Percentiles rank a stretch among this genome's conserved stretches.
phyloP scores from a whole-genome alignment of 208 protist species.

The Acanthamoeba castellanii region DNA sequence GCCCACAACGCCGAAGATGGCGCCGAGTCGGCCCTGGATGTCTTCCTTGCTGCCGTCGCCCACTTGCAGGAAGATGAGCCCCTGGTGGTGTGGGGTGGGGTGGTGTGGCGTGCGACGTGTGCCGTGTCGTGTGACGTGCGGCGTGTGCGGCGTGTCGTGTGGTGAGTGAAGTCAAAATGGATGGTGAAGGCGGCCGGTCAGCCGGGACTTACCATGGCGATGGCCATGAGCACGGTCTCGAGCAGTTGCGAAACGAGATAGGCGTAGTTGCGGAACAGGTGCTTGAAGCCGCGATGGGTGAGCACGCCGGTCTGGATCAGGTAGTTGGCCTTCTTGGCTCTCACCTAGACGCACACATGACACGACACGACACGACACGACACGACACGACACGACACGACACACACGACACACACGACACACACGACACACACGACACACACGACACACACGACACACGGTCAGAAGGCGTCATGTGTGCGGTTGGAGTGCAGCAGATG shows the following conservation, averaged over 20 bases:
- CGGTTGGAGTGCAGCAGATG: neutral
- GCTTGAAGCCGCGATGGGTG: slow-evolving; percentile 8
- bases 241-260: slow-evolving; percentile 5
- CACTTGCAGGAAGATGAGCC: slow-evolving; percentile 27
- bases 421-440: neutral
- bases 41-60: slow-evolving; percentile 12
- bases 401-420: neutral
- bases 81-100: neutral
- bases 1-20: slow-evolving; percentile 43
- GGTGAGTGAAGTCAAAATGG: neutral
- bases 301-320: slow-evolving; percentile 1
- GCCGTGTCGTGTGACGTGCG: neutral
- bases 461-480: too few species aligned
- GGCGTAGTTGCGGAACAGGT: slow-evolving; percentile 35
- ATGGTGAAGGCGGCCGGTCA: neutral
- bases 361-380: too few species aligned
- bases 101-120: too few species aligned
- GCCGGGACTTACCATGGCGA: neutral
- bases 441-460: too few species aligned
- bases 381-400: neutral
- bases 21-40: slow-evolving; percentile 3
- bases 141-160: neutral
- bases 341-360: neutral
- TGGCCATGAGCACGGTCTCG: slow-evolving; percentile 26
- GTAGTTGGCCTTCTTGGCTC: slow-evolving; percentile 13